A percentile compares a stretch with the other conserved stretches of the same genome.
phyloP scores from a whole-genome alignment of 169 alveolate species.

The Plasmodium berghei region DNA sequence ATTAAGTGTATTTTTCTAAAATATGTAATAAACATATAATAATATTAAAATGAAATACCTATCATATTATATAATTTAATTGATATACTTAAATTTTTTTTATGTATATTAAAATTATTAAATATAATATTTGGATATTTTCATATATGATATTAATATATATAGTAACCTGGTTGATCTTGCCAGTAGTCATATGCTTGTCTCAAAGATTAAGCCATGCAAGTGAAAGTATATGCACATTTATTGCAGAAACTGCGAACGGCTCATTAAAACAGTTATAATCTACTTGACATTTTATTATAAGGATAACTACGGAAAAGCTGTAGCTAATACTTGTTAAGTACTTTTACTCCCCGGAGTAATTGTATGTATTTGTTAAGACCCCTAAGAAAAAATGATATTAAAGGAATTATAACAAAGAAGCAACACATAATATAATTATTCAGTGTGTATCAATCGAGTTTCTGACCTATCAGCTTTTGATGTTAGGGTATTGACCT shows the following conservation, averaged over 20 bases:
- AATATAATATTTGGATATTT: background rate
- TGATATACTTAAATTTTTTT: no score
- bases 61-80: no score
- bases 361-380: slow-evolving; percentile 39
- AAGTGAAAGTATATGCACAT: slow-evolving; percentile 90
- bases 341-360: background rate
- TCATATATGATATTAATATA: background rate
- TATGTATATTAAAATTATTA: no score
- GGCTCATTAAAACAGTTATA: slow-evolving; percentile 88
- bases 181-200: slow-evolving; percentile 98
- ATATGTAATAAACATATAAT: no score
- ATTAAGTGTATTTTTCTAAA: no score
- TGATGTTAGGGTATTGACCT: slow-evolving; percentile 94
- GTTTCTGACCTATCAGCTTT: slow-evolving; percentile 83
- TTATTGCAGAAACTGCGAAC: slow-evolving; percentile 86
- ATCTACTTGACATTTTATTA: slow-evolving; percentile 75
- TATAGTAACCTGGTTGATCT: slow-evolving; percentile 96
- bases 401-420: slow-evolving; percentile 75
- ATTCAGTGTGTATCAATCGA: slow-evolving; percentile 76
- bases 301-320: slow-evolving; percentile 78
- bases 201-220: slow-evolving; percentile 97
- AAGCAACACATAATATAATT: slow-evolving; percentile 74
- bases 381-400: slow-evolving; percentile 13
- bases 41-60: no score
- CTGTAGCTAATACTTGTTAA: slow-evolving; percentile 68